phyloP scores from a whole-genome alignment of 2,329 filamentous ascomycete genomes.

The Didymella sp. region DNA sequence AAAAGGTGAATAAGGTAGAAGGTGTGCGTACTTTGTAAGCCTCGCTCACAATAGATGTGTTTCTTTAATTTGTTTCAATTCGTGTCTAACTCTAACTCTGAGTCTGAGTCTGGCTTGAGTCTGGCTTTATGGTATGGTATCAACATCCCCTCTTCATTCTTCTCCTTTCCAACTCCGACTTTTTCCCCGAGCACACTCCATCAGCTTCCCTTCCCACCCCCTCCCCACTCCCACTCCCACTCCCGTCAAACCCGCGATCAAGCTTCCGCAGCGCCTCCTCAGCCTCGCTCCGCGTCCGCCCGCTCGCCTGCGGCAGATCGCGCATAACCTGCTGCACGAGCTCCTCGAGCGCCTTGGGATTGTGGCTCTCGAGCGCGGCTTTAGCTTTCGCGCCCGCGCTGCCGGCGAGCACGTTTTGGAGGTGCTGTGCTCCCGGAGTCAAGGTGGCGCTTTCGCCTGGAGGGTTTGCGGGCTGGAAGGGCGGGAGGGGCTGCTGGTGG shows the following conservation, averaged over 20 bases:
- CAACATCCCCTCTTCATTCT: too few relatives aligned
- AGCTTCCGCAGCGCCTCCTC: slow-evolving; percentile 55
- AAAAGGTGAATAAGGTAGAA: too few relatives aligned
- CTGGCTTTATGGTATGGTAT: too few relatives aligned
- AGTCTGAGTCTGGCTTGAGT: too few relatives aligned
- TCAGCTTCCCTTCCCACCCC: too few relatives aligned
- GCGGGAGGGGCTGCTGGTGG: slow-evolving; percentile 1
- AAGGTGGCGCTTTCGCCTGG: too few relatives aligned
- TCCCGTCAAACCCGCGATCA: slow-evolving; percentile 50
- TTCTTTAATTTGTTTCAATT: too few relatives aligned
- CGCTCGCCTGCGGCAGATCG: slow-evolving; percentile 49
- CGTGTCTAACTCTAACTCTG: too few relatives aligned
- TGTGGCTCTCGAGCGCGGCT: slow-evolving; percentile 11
- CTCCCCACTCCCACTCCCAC: neutral
- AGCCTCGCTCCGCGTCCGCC: slow-evolving; percentile 38
- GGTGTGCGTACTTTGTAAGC: too few relatives aligned
- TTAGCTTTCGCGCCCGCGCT: neutral
- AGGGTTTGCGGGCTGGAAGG: neutral
- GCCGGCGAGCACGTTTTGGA: neutral
- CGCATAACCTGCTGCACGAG: slow-evolving; percentile 57
- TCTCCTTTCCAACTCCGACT: too few relatives aligned
- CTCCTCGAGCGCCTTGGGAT: slow-evolving; percentile 53
- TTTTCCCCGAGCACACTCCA: too few relatives aligned
- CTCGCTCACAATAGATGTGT: too few relatives aligned
- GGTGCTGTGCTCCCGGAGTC: neutral